A percentile compares a stretch with the other conserved stretches of the same genome.
These are phyloP conservation scores for Trichoderma cornu-damae DNA, from an alignment of 2,329 filamentous ascomycete species.

Conservation along the genomic window DNA sequence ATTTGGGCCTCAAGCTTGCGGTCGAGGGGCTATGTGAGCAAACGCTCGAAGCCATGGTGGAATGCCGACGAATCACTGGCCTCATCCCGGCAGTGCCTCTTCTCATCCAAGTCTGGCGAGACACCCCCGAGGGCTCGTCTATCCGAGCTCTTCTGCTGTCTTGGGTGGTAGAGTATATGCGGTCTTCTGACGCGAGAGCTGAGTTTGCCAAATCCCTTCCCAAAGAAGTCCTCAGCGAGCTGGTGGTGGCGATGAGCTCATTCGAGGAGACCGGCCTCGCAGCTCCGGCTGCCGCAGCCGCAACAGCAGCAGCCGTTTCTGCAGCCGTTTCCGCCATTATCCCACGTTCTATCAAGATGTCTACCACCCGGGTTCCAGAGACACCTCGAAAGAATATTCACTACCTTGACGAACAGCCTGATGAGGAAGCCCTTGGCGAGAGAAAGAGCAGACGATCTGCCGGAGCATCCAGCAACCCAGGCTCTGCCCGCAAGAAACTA, in stretches of 20 bases:
- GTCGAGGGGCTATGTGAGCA: conserved; percentile 53
- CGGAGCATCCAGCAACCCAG: conserved; percentile 12
- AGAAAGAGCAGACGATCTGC: conserved; percentile 43
- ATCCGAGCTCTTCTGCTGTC: conserved; percentile 54
- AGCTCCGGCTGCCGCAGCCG: background rate
- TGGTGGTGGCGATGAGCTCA: conserved; percentile 58
- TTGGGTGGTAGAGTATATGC: conserved; percentile 61
- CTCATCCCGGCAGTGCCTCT: conserved; percentile 55
- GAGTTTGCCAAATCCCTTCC: conserved; percentile 58
- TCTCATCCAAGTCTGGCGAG: conserved; percentile 57
- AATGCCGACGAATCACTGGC: conserved; percentile 48
- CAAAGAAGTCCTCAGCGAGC: conserved; percentile 57
- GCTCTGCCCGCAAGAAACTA: conserved; percentile 25
- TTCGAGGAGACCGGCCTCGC: conserved; percentile 33
- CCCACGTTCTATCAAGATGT: background rate
- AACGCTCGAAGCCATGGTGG: conserved; percentile 53
- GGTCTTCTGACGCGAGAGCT: conserved; percentile 49
- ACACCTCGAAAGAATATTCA: conserved; percentile 43
- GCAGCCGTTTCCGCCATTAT: background rate
- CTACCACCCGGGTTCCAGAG: background rate
- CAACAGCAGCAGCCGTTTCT: background rate
- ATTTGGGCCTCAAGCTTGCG: conserved; percentile 47
- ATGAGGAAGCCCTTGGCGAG: conserved; percentile 35
- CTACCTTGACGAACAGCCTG: conserved; percentile 42
- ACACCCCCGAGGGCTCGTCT: conserved; percentile 56